A percentile compares a stretch with the other conserved stretches of the same genome.
Conservation (phyloP, 331 rosid species). For the Pyracantha coccinea region DNA sequence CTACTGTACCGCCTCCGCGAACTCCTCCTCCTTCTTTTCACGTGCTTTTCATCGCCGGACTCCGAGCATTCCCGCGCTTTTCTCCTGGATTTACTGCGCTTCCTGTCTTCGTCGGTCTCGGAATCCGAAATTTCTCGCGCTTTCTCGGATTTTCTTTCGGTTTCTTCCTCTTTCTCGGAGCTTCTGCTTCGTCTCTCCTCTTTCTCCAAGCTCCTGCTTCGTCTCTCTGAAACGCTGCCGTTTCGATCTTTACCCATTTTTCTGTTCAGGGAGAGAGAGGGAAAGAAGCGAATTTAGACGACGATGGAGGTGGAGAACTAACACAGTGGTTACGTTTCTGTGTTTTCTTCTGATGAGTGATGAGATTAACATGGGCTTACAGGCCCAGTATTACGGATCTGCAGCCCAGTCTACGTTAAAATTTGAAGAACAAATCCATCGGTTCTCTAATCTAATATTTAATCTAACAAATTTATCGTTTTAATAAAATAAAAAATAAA, state of each 20-base stretch:
- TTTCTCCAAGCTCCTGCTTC: slow-evolving; percentile 10
- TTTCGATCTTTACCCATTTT: slow-evolving; percentile 41
- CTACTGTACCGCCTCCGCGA: slow-evolving; percentile 55
- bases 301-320: neutral
- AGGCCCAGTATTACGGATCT: neutral
- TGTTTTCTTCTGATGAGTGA: neutral
- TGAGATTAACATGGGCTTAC: neutral
- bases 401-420: neutral
- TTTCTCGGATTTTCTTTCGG: slow-evolving; percentile 32
- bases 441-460: no score
- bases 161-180: slow-evolving; percentile 24
- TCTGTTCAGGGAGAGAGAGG: slow-evolving; percentile 3
- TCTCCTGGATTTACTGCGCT: slow-evolving; percentile 23
- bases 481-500: no score
- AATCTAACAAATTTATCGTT: no score
- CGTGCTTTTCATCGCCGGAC: slow-evolving; percentile 25
- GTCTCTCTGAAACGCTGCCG: slow-evolving; percentile 11
- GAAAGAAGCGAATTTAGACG: neutral
- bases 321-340: neutral
- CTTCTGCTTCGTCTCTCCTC: slow-evolving; percentile 12
- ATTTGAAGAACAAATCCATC: no score
- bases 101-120: slow-evolving; percentile 4
- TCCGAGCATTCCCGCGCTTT: slow-evolving; percentile 36
- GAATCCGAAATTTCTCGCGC: slow-evolving; percentile 10
- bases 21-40: slow-evolving; percentile 39